Base-by-base conservation (phyloP, 495 filamentous ascomycete genomes). In the Daldinia bambusicola region DNA sequence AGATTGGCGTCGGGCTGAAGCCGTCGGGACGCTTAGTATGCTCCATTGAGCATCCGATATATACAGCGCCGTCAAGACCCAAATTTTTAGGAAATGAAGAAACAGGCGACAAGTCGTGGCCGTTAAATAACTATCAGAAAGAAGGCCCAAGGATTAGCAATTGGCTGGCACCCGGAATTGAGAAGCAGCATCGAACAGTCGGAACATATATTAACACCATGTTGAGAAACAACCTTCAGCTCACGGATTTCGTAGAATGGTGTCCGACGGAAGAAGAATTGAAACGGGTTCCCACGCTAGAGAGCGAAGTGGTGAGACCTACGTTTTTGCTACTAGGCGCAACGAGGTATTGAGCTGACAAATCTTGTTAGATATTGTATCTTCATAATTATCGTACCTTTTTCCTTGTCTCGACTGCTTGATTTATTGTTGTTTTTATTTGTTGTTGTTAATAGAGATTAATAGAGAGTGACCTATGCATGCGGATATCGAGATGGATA, bases 41-140 rank as follows among this genome's bases (percentile, higher is more conserved):
- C 55, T 79, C 77, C 0, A 63, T 81, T 14, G 79, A 81, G 56
- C 81, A 83, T 56, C 79, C 79, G 8, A 75, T 81, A 45, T 78
- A 73, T 48, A 79, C 80, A 55, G 78, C 80, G 10, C 80, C 81
- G 32, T 67, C 69, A 0, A 71, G 60, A 12, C 75, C 70, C 8
- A 56, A 55, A 13, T 68, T 78, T 26, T 50, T 76, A 6, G 31
- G 67, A 14, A 72, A 80, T 48, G 38, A 63, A 34, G 68, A 72
- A 20, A 68, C 61, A 13, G 70, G 59, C 0, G 40, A 61, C 0
- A 56, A 45, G 34, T 61, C 75, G 12, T 83, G 81, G 80, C 78
- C 75, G 20, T 53, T 83, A 38, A 64, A 80, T 66, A 64, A 67
- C 32, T 83, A 83, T 56, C 63, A 77, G 22, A 50, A 36, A 9